Evolutionary conservation across 345 rosid species (phyloP).

Genomic region (Pelargonium nanum): DNA sequence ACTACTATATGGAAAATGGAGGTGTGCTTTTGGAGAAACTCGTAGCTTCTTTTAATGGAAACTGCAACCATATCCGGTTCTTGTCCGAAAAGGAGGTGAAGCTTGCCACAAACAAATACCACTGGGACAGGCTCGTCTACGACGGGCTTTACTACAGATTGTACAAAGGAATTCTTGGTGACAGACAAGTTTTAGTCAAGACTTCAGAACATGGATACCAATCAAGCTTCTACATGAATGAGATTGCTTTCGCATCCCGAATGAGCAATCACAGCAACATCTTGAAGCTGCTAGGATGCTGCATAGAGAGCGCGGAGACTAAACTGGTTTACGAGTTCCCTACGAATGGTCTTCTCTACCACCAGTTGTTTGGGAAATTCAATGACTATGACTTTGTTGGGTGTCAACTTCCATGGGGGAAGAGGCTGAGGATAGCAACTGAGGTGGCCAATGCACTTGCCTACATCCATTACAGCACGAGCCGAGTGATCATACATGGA

Average conservation of each 20-base stretch:
- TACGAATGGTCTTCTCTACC: too few species aligned
- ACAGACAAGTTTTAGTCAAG: not conserved
- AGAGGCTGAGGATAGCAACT: not conserved
- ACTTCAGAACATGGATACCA: too few species aligned
- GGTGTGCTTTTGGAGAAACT: not conserved
- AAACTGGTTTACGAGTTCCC: too few species aligned
- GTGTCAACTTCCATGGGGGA: not conserved
- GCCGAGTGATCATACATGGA: not conserved
- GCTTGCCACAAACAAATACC: not conserved
- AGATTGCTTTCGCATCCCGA: not conserved
- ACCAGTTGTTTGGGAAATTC: too few species aligned
- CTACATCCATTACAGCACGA: not conserved
- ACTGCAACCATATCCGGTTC: not conserved
- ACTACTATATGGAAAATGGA: not conserved
- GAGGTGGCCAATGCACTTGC: not conserved
- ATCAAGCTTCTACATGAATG: not conserved
- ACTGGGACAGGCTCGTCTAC: not conserved
- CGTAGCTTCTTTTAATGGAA: not conserved
- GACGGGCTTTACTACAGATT: not conserved
- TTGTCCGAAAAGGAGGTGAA: not conserved
- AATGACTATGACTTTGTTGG: not conserved
- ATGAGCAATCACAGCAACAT: constrained; percentile 2
- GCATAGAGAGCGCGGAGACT: not conserved
- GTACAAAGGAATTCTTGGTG: not conserved
- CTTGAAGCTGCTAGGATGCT: not conserved